Base-by-base conservation (phyloP, 768 basidiomycete species). In the Lentinus tigrinus region DNA sequence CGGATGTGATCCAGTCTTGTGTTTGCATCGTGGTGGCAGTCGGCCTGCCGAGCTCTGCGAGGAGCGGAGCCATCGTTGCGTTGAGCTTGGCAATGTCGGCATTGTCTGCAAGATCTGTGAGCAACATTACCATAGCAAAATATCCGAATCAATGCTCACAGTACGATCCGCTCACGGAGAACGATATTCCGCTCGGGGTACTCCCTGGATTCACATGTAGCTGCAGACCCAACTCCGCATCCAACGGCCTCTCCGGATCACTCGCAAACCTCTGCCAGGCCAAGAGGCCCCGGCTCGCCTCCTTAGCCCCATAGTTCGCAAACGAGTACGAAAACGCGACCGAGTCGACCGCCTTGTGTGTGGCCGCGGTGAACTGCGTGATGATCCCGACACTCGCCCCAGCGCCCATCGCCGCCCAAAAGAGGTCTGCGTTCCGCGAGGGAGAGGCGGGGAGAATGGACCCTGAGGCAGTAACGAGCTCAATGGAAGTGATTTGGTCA, bases 281-380 rank as follows among this genome's bases (percentile, higher is more conserved):
- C 38, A 40, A 39, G 9, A 52, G 21, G 16, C 38, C 51, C 23
- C 23, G 26, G 24, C 51, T 52, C 24, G 51, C 51, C 11, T 52
- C 38, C 38, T 10, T 11, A 10, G 51, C 23, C 3, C 38, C 37
- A 21, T 52, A 52, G 37, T 52, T 24, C 11, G 38, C 51, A 17
- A 52, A 52, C 38, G 21, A 28, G 24, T 52, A 52, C 38, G 51
- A 39, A 39, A 52, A 52, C 37, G 51, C 51, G 51, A 52, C n/a
- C 13, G 38, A 40, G 39, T 39, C 38, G 3, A 40, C 24, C 0
- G 51, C 51, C 40, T 39, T 31, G 23, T 52, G 51, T 3, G 51
- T 52, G 11, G 42, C 39, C 4, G 51, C 42, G 23, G 37, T 52
- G 28, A 52, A 52, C 11, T 38, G 40, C 5, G 51, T 52, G 37